Conservation (phyloP, 2,329 filamentous ascomycete genomes). For the Penicillium sp. region DNA sequence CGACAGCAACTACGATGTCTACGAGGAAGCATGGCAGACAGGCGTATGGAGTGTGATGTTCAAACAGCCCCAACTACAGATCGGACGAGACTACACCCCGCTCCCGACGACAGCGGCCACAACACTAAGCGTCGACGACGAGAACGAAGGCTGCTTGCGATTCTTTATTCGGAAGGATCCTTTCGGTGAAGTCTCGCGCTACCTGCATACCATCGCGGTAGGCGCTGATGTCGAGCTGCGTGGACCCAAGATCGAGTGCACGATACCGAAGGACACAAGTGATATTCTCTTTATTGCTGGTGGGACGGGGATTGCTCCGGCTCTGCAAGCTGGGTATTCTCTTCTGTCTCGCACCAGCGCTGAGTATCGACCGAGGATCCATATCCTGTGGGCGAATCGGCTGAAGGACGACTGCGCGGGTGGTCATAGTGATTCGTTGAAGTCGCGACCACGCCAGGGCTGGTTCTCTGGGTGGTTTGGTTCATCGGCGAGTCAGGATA, state of each 20-base stretch:
- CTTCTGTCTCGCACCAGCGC: constrained; percentile 43
- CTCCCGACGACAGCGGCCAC: constrained; percentile 49
- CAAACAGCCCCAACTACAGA: constrained; percentile 91
- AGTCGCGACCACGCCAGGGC: constrained; percentile 16
- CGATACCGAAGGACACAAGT: constrained; percentile 52
- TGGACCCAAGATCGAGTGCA: constrained; percentile 71
- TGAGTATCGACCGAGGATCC: constrained; percentile 49
- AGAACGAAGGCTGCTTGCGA: constrained; percentile 51
- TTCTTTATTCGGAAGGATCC: constrained; percentile 76
- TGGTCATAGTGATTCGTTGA: constrained; percentile 50
- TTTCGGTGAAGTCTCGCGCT: constrained; percentile 80
- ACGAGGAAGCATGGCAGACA: constrained; percentile 52
- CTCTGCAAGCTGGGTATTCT: constrained; percentile 71
- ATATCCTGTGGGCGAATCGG: constrained; percentile 80
- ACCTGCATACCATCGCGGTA: constrained; percentile 62
- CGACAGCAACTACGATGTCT: constrained; percentile 36
- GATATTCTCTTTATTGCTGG: constrained; percentile 81
- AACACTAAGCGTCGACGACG: constrained; percentile 23
- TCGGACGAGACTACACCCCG: constrained; percentile 86
- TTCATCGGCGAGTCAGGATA: constrained; percentile 12
- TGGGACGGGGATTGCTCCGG: constrained; percentile 87
- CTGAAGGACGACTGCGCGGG: constrained; percentile 62
- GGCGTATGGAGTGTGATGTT: constrained; percentile 86
- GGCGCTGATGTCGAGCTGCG: constrained; percentile 69
- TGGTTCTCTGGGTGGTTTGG: constrained; percentile 34